phyloP scores from a whole-genome alignment of 345 rosid species.

The Lepidium didymum region DNA sequence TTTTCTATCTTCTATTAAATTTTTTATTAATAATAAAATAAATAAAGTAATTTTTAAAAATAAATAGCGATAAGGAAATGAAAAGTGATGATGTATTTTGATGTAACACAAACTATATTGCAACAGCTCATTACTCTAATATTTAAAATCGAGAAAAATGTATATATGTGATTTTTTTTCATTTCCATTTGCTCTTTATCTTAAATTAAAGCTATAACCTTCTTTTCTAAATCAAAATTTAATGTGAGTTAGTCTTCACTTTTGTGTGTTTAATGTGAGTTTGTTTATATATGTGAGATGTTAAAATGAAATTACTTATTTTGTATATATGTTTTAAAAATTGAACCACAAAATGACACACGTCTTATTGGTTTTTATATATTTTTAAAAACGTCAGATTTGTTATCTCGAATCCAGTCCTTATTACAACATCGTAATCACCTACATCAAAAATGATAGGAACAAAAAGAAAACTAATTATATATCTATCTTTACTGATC shows the following conservation, averaged over 20 bases:
- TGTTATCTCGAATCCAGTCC: background rate
- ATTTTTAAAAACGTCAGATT: background rate
- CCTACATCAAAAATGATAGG: background rate
- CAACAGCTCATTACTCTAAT: background rate
- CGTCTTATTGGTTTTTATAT: background rate
- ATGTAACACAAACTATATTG: constrained; percentile 3
- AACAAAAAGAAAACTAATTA: background rate
- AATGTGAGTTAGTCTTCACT: background rate
- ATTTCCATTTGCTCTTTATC: no score
- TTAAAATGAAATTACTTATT: no score
- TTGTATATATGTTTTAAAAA: no score
- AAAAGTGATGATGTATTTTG: constrained; percentile 19
- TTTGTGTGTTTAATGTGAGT: background rate
- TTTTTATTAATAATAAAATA: background rate
- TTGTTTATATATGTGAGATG: background rate
- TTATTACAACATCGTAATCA: background rate
- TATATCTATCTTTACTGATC: background rate
- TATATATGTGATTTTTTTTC: background rate
- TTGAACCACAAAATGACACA: background rate
- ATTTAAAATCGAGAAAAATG: background rate
- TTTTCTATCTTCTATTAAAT: background rate
- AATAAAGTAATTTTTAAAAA: background rate
- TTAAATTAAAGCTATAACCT: no score
- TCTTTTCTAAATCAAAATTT: background rate
- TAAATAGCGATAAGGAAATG: constrained; percentile 3